phyloP scores from a whole-genome alignment of 805 yeast species.

The Komagataella pseudopastoris region DNA sequence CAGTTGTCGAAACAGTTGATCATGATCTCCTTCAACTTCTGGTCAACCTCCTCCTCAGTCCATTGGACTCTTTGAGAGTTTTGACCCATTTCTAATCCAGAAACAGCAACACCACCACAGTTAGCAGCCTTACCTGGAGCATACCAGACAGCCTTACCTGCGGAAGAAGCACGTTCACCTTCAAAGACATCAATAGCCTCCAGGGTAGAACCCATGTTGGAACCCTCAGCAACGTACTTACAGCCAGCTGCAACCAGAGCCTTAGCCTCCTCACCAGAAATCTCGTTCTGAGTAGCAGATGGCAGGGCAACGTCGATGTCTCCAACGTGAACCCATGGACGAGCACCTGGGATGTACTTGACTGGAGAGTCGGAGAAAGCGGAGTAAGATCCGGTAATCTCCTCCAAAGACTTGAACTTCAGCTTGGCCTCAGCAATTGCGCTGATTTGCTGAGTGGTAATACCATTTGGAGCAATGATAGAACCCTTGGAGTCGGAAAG shows the following conservation, averaged over 20 bases:
- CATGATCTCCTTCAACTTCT: conserved; percentile 86
- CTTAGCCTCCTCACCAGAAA: conserved; percentile 92
- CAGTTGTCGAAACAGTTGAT: conserved; percentile 86
- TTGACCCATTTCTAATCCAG: conserved; percentile 99
- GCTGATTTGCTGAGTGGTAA: conserved; percentile 68
- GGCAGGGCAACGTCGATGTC: conserved; percentile 93
- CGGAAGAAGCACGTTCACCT: conserved; percentile 45
- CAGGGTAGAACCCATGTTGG: conserved; percentile 98
- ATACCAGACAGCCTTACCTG: conserved; percentile 69
- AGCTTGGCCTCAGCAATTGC: conserved; percentile 69
- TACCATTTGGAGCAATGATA: conserved; percentile 66
- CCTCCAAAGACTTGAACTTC: conserved; percentile 63
- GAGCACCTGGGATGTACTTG: conserved; percentile 81
- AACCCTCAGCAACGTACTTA: conserved; percentile 95
- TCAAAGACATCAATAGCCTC: conserved; percentile 95
- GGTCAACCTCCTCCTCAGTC: conserved; percentile 89
- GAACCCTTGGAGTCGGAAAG: conserved; percentile 93
- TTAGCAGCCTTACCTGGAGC: conserved; percentile 99
- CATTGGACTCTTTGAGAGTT: conserved; percentile 89
- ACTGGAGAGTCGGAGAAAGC: conserved; percentile 46
- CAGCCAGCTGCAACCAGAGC: conserved; percentile 86
- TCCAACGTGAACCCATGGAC: conserved; percentile 94
- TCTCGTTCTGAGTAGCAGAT: conserved; percentile 97
- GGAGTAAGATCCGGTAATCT: conserved; percentile 43
- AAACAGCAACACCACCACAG: conserved; percentile 99